Conservation (phyloP, 2,329 filamentous ascomycete species). For the Aspergillus eucalypticola region DNA sequence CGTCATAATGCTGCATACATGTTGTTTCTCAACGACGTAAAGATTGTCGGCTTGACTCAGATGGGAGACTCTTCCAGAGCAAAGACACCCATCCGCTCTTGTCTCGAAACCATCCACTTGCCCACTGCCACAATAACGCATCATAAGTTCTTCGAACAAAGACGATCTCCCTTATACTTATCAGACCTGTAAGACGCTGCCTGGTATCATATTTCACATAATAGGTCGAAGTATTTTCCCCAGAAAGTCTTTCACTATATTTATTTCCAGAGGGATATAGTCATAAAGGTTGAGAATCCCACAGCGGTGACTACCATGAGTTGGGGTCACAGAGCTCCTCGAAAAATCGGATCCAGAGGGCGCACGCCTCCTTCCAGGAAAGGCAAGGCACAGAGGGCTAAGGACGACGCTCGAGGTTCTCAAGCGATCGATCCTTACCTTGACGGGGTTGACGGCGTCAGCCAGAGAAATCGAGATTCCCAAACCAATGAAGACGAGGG, state of each 20-base stretch:
- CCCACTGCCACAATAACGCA: background rate
- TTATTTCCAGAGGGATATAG: background rate
- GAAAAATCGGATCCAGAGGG: background rate
- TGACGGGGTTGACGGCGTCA: background rate
- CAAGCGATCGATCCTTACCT: background rate
- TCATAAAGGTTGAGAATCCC: background rate
- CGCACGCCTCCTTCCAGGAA: background rate
- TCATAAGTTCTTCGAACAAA: background rate
- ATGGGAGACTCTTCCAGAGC: background rate
- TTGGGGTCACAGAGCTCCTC: background rate
- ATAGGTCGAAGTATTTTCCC: too few relatives aligned
- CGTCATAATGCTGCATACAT: background rate
- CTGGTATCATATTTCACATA: background rate
- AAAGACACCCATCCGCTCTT: background rate
- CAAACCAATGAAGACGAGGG: background rate
- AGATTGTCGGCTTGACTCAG: background rate
- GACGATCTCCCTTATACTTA: background rate
- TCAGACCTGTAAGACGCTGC: background rate
- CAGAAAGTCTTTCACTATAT: background rate
- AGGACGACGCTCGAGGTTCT: background rate
- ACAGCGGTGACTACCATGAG: background rate
- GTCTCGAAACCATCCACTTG: background rate
- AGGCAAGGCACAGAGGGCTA: background rate
- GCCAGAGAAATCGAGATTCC: background rate
- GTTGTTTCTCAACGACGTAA: background rate